These are phyloP conservation scores for Brassica incana DNA, from an alignment of 345 rosid species.

Conservation along the genomic window DNA sequence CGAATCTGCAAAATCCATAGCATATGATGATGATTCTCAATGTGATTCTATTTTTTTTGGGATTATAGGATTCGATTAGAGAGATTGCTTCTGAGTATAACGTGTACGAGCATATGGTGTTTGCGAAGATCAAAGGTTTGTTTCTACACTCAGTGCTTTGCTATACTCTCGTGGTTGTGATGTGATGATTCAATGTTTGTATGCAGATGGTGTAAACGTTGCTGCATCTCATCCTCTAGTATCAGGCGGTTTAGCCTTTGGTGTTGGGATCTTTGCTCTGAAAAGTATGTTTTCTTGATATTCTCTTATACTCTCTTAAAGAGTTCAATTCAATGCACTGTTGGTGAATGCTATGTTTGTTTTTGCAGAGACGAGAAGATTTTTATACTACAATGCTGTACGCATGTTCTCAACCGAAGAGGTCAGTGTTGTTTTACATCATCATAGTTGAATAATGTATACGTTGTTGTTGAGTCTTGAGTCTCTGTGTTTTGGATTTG, in stretches of 20 bases:
- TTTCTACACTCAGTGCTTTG: background rate
- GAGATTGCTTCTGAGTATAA: conserved; percentile 57
- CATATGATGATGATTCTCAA: background rate
- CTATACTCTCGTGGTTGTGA: background rate
- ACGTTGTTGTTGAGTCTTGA: background rate
- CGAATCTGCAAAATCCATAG: conserved; percentile 25
- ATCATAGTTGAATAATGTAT: conserved; percentile 2
- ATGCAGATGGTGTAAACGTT: conserved; percentile 62
- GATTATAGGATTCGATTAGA: conserved; percentile 53
- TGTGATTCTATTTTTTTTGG: background rate
- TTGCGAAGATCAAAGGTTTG: conserved; percentile 73
- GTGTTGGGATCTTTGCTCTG: conserved; percentile 56
- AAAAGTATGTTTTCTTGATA: conserved; percentile 48
- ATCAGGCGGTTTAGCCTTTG: conserved; percentile 53
- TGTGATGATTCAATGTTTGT: background rate
- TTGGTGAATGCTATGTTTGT: background rate
- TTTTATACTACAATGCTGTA: conserved; percentile 66
- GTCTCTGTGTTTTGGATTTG: conserved; percentile 29
- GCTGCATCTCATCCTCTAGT: conserved; percentile 68
- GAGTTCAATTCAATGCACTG: too few relatives aligned
- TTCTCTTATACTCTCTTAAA: background rate
- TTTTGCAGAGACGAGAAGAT: conserved; percentile 76
- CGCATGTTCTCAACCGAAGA: conserved; percentile 71
- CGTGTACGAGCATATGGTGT: conserved; percentile 54
- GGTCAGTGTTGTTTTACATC: conserved; percentile 46